A percentile compares a stretch with the other conserved stretches of the same genome.
Conservation (phyloP, 2,329 filamentous ascomycete genomes). For the Neurospora sp. region DNA sequence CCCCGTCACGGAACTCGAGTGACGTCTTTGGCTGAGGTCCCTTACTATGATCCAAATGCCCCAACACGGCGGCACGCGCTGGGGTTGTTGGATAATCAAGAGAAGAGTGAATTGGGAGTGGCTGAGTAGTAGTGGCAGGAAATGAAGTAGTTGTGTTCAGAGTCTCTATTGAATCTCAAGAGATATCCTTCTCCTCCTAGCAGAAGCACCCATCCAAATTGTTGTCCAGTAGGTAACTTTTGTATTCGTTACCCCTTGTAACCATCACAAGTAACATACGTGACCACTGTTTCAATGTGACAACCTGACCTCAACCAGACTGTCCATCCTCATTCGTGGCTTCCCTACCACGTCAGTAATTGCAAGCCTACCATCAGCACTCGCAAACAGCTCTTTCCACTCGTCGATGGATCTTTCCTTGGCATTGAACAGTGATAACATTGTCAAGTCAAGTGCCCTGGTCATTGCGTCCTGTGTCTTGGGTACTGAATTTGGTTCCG, state of each 20-base stretch:
- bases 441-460: constrained; percentile 6
- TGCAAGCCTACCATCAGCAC: constrained; percentile 4
- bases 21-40: constrained; percentile 61
- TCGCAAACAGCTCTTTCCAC: constrained; percentile 8
- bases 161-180: too few species aligned
- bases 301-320: constrained; percentile 4
- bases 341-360: constrained; percentile 6
- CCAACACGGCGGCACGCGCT: constrained; percentile 58
- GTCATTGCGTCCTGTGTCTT: constrained; percentile 4
- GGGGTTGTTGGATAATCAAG: constrained; percentile 49
- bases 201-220: too few species aligned
- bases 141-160: too few species aligned
- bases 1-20: constrained; percentile 64
- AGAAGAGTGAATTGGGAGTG: constrained; percentile 25
- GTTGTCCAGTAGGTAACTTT: too few species aligned
- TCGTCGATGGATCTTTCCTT: constrained; percentile 6
- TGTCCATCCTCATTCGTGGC: constrained; percentile 7
- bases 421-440: constrained; percentile 9
- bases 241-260: too few species aligned
- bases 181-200: too few species aligned
- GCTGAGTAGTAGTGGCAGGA: background rate
- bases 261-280: too few species aligned
- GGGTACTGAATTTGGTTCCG: background rate
- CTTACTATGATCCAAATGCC: constrained; percentile 54
- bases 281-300: background rate